Evolutionary conservation across 352 stramenopile genomes (phyloP).

Genomic region (Phytophthora multivora): DNA sequence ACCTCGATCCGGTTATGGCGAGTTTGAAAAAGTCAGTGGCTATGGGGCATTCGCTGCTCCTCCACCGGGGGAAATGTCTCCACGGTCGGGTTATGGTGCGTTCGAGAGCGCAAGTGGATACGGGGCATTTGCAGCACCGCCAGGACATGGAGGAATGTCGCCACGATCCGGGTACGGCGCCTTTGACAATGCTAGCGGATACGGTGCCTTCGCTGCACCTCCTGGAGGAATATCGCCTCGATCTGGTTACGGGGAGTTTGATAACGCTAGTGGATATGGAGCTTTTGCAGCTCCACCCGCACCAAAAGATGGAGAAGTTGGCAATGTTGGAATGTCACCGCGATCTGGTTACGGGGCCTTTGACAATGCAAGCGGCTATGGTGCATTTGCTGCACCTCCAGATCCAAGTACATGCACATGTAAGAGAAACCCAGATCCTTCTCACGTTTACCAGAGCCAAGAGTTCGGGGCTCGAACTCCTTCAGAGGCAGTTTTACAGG

Average conservation of each 20-base stretch:
- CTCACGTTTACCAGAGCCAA: not conserved
- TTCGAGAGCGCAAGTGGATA: slow-evolving; percentile 38
- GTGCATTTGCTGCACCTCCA: slow-evolving; percentile 19
- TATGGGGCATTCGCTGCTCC: slow-evolving; percentile 26
- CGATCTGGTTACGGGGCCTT: slow-evolving; percentile 39
- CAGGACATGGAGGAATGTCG: slow-evolving; percentile 2
- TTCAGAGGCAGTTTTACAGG: slow-evolving; percentile 9
- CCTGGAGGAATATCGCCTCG: slow-evolving; percentile 13
- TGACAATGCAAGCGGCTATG: slow-evolving; percentile 30
- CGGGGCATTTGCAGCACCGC: slow-evolving; percentile 24
- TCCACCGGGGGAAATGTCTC: not conserved
- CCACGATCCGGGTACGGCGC: slow-evolving; percentile 37
- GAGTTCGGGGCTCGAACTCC: slow-evolving; percentile 7
- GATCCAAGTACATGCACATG: slow-evolving; percentile 9
- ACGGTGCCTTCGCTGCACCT: slow-evolving; percentile 41
- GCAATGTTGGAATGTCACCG: slow-evolving; percentile 19
- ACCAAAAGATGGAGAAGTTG: not conserved
- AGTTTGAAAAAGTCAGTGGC: slow-evolving; percentile 23
- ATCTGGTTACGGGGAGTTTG: slow-evolving; percentile 39
- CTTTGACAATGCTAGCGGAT: slow-evolving; percentile 38
- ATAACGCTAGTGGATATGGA: slow-evolving; percentile 38
- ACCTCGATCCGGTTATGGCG: slow-evolving; percentile 33
- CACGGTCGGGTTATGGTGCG: slow-evolving; percentile 32
- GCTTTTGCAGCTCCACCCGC: slow-evolving; percentile 35
- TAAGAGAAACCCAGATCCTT: not conserved